phyloP scores from a whole-genome alignment of 2,329 filamentous ascomycete species.

The Fusarium pseudoanthophilum region DNA sequence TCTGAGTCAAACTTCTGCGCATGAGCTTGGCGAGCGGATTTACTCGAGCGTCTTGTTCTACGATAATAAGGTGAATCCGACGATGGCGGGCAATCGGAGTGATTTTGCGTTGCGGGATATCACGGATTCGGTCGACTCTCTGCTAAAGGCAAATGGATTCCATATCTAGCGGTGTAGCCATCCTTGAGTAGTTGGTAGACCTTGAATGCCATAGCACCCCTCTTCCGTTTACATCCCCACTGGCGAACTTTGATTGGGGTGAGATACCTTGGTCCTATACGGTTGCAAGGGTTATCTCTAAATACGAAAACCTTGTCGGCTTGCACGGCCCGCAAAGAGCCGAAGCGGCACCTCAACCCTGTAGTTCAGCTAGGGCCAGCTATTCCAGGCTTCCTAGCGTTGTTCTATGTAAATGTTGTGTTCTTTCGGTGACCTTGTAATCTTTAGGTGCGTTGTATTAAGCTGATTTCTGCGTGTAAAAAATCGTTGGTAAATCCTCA shows the following conservation, averaged over 20 bases:
- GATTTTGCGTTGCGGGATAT: background rate
- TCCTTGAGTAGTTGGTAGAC: accelerated
- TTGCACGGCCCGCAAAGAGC: background rate
- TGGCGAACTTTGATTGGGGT: accelerated
- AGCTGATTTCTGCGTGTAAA: accelerated
- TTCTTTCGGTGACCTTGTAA: accelerated
- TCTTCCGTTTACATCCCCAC: background rate
- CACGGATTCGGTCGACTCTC: background rate
- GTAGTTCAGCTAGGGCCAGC: accelerated
- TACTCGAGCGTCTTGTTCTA: background rate
- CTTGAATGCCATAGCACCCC: background rate
- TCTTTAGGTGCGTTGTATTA: background rate
- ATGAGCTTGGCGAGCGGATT: background rate
- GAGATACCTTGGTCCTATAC: no score
- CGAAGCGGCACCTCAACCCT: background rate
- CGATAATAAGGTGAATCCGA: background rate
- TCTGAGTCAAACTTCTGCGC: background rate
- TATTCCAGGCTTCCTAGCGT: accelerated
- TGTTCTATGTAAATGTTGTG: accelerated
- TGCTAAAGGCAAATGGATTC: background rate
- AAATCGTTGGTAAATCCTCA: background rate
- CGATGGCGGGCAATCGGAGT: background rate
- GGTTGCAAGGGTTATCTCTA: accelerated
- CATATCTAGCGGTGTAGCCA: background rate
- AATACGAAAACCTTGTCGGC: background rate